These are phyloP conservation scores for rapeseed (Brassica napus) DNA, from an alignment of 345 rosid genomes.

Conservation along the genomic window Da-Ae NC_063440.1:15739001-15739500, in stretches of 20 bases:
- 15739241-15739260: not conserved
- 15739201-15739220: not conserved
- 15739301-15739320: not conserved
- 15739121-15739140: not conserved
- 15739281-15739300: not conserved
- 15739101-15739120: not conserved
- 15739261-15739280: not conserved
- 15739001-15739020: slow-evolving; percentile 46
- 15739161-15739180: not conserved
- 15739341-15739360: slow-evolving; percentile 9
- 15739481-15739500: slow-evolving; percentile 4
- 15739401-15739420: slow-evolving; percentile 2
- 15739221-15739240: not conserved
- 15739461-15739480: slow-evolving; percentile 3
- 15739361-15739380: not conserved
- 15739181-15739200: not conserved
- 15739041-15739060: not conserved
- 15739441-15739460: slow-evolving; percentile 5
- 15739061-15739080: not conserved
- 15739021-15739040: not conserved
- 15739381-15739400: not conserved
- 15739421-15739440: not conserved
- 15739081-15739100: not conserved
- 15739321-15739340: not conserved
- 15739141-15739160: not conserved